A percentile compares a stretch with the other conserved stretches of the same genome.
phyloP scores from a whole-genome alignment of 2,329 filamentous ascomycete species.

The Neopestalotiopsis clavispora region DNA sequence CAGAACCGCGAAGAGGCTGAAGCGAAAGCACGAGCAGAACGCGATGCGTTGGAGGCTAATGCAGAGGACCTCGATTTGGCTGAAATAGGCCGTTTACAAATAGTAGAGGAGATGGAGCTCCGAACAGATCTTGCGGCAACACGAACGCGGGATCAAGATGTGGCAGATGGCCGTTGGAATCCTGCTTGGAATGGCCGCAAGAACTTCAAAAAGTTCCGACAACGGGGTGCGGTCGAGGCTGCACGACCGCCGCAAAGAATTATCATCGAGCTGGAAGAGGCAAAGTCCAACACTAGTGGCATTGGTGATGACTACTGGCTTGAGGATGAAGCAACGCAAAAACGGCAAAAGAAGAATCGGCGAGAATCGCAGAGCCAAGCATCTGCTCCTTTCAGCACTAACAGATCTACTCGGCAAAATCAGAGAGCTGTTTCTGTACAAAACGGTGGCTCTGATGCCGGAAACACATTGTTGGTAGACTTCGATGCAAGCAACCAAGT shows the following conservation, averaged over 20 bases:
- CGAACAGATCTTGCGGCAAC: constrained; percentile 40
- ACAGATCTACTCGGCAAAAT: not conserved
- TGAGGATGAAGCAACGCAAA: constrained; percentile 50
- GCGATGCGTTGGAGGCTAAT: constrained; percentile 55
- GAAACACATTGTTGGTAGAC: constrained; percentile 21
- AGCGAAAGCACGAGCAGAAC: constrained; percentile 60
- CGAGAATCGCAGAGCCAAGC: constrained; percentile 11
- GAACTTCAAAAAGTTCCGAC: constrained; percentile 91
- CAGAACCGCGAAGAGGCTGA: constrained; percentile 69
- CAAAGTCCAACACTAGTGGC: constrained; percentile 72
- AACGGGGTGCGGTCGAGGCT: constrained; percentile 55
- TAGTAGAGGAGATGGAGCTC: constrained; percentile 79
- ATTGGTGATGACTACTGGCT: constrained; percentile 81
- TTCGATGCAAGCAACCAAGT: constrained; percentile 1
- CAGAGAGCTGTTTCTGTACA: not conserved
- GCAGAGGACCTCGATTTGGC: constrained; percentile 72
- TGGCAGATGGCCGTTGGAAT: constrained; percentile 72
- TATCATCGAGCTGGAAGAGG: constrained; percentile 75
- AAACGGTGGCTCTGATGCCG: constrained; percentile 16
- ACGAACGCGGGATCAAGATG: constrained; percentile 53
- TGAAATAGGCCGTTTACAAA: constrained; percentile 73
- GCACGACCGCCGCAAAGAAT: constrained; percentile 50
- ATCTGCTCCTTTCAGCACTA: not conserved
- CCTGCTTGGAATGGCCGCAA: constrained; percentile 90
- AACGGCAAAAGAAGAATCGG: constrained; percentile 31